Base-by-base conservation (phyloP, 768 basidiomycete species). In the Mycena vitilis region DNA sequence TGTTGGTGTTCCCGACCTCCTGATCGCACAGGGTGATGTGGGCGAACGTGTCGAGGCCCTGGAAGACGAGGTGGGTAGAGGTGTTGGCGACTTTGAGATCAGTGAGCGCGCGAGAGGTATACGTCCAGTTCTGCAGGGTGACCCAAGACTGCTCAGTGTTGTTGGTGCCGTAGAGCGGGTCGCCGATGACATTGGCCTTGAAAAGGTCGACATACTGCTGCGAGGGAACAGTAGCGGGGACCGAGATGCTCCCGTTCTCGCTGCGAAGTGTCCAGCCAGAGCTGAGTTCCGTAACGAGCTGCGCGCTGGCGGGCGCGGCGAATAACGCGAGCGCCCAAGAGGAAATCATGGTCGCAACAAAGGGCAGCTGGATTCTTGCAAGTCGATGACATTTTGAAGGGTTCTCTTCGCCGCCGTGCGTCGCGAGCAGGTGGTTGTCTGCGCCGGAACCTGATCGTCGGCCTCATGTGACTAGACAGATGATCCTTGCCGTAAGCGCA, bases 131-230 rank as follows among this genome's bases (percentile, higher is more conserved):
- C 40, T 67, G 66, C 0, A 67, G 52, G 22, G 60, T 34, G 1
- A 67, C 66, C 66, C 66, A 67, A 9, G 66, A 60, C 58, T 67
- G 66, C 2, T 56, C 54, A 23, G 48, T 62, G 55, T 67, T 67
- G 54, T 67, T 67, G 54, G 48, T 48, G 16, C 66, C 60, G 22
- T 56, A 67, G 18, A 67, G 53, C 25, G 66, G 66, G 38, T 67
- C 66, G 13, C 60, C 60, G 18, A 67, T 67, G 37, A 61, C 60
- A 11, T n/a, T 1, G 11, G 66, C 66, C 9, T 49, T 51, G 38
- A 49, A 57, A 11, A 67, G 66, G 38, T 67, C 66, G 37, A 67
- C 25, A 38, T 67, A 67, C 38, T 67, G 66, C 66, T 61, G 66
- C 18, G 66, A 67, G 0, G 66, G 66, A 12, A 67, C 40, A 5